phyloP scores from a whole-genome alignment of 345 rosid species.

The Mangifera indica region DNA sequence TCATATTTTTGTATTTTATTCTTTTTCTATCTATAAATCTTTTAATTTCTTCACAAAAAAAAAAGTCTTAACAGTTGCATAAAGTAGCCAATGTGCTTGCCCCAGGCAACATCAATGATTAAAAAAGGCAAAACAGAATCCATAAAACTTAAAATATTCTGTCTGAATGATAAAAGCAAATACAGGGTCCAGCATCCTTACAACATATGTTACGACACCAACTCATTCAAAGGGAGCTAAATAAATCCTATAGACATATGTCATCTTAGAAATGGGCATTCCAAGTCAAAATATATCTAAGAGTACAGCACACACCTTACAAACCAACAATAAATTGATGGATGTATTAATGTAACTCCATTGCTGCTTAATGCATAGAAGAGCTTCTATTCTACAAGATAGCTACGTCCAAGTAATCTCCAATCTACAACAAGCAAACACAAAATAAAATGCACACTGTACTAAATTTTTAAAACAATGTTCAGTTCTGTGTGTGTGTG shows the following conservation, averaged over 20 bases:
- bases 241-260: background rate
- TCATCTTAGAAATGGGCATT: background rate
- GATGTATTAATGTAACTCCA: background rate
- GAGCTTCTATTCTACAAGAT: constrained; percentile 36
- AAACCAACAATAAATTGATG: background rate
- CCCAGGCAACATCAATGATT: background rate
- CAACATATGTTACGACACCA: background rate
- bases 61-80: background rate
- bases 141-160: background rate
- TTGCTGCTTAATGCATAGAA: background rate
- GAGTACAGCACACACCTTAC: background rate
- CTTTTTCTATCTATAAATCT: no score
- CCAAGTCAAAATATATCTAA: background rate
- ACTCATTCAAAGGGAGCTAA: background rate
- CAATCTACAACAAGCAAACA: constrained; percentile 51
- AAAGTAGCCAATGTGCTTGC: background rate
- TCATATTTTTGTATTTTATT: no score
- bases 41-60: no score
- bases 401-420: constrained; percentile 95
- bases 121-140: background rate
- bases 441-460: constrained; percentile 4
- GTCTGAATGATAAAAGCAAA: background rate
- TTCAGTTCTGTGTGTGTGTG: background rate
- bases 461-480: background rate
- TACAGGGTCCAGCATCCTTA: background rate